These are phyloP conservation scores for Quercus mongolica DNA, from an alignment of 306 rosid species.

Conservation along the genomic window DNA sequence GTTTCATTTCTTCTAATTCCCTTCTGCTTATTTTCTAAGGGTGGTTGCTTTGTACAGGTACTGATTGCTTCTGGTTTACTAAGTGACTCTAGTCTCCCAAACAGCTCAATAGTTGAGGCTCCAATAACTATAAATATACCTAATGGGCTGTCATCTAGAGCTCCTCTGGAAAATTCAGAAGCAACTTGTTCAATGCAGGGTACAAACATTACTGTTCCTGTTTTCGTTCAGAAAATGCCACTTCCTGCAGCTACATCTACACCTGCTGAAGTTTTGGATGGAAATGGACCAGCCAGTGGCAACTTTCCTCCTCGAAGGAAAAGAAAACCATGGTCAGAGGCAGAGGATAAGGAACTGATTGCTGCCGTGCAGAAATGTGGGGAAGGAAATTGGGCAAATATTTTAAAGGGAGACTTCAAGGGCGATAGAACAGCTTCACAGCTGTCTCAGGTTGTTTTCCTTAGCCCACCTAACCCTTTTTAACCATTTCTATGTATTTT, in stretches of 20 bases:
- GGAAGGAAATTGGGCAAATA: constrained; percentile 93
- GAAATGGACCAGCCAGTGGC: constrained; percentile 41
- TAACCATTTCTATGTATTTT: background rate
- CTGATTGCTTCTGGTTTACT: constrained; percentile 64
- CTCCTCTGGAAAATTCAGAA: constrained; percentile 35
- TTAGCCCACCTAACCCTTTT: constrained; percentile 6
- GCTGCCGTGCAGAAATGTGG: constrained; percentile 76
- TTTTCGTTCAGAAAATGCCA: constrained; percentile 74
- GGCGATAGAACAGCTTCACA: constrained; percentile 71
- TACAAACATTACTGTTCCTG: constrained; percentile 55
- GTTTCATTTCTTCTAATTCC: constrained; percentile 12
- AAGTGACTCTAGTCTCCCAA: constrained; percentile 50
- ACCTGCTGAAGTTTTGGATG: constrained; percentile 52
- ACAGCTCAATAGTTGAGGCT: constrained; percentile 77
- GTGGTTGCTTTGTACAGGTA: constrained; percentile 52
- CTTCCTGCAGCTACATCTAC: constrained; percentile 37
- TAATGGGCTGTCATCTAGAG: constrained; percentile 40
- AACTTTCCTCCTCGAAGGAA: constrained; percentile 49
- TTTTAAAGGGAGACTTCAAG: constrained; percentile 63
- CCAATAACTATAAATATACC: constrained; percentile 71
- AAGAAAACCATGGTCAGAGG: constrained; percentile 87
- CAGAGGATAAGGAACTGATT: constrained; percentile 75
- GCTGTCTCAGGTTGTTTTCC: constrained; percentile 73
- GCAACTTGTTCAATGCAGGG: constrained; percentile 49
- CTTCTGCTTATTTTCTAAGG: background rate